phyloP scores from a whole-genome alignment of 1,284 basidiomycete species.

The Phlebopus sp. region DNA sequence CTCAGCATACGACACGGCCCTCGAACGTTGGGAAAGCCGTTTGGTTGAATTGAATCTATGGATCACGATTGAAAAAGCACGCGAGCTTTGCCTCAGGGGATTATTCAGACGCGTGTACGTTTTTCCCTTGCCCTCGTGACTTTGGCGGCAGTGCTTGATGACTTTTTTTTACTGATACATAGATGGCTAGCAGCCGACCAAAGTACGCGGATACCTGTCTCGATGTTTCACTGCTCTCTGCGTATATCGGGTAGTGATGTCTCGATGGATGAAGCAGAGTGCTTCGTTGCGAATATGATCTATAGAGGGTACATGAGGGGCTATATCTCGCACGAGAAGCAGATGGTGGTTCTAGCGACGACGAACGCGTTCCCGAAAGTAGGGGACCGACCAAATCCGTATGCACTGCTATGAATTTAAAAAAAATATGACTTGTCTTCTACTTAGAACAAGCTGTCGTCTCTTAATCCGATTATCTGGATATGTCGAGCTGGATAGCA shows the following conservation, averaged over 20 bases:
- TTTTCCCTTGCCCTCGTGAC: constrained; percentile 17
- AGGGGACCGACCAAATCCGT: constrained; percentile 57
- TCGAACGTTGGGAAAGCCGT: constrained; percentile 64
- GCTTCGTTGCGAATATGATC: constrained; percentile 91
- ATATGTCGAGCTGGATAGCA: no score
- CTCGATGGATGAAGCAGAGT: constrained; percentile 82
- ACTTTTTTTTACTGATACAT: background rate
- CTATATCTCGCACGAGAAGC: constrained; percentile 94
- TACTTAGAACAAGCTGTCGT: no score
- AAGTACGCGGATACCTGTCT: constrained; percentile 72
- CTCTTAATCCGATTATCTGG: no score
- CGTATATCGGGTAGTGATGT: constrained; percentile 61
- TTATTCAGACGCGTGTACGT: constrained; percentile 85
- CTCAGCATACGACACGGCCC: constrained; percentile 73
- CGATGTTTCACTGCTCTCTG: constrained; percentile 73
- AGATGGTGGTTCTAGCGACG: constrained; percentile 86
- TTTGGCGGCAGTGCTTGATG: background rate
- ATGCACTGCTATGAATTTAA: constrained; percentile 36
- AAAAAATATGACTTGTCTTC: no score
- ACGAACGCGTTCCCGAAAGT: constrained; percentile 80
- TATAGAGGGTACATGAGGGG: constrained; percentile 91
- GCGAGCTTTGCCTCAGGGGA: constrained; percentile 83
- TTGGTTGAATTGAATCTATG: constrained; percentile 84
- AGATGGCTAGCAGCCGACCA: constrained; percentile 81
- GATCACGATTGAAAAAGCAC: constrained; percentile 82